Percentiles rank a stretch among this genome's conserved stretches.
phyloP scores from a whole-genome alignment of 1,284 basidiomycete species.

The Chiua sp. region DNA sequence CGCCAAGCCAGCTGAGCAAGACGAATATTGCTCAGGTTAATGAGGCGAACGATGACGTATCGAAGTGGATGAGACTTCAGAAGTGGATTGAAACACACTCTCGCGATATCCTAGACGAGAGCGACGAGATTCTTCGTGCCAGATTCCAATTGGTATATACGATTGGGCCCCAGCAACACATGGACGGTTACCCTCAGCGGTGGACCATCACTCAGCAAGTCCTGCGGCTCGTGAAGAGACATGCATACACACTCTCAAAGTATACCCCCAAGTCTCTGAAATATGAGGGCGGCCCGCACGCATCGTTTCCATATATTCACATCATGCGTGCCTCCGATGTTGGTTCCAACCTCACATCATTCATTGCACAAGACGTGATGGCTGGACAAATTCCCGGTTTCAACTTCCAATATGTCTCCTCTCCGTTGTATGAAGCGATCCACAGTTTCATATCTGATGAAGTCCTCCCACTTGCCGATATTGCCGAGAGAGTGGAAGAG shows the following conservation, averaged over 20 bases:
- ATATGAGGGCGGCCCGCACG: constrained; percentile 1
- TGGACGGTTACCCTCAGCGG: constrained; percentile 50
- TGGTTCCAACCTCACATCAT: constrained; percentile 22
- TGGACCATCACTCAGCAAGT: constrained; percentile 50
- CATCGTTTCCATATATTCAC: constrained; percentile 37
- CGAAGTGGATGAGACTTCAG: too few species aligned
- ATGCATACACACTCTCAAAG: too few species aligned
- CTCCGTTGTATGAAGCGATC: constrained; percentile 15
- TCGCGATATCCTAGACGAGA: constrained; percentile 38
- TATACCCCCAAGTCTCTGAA: constrained; percentile 2
- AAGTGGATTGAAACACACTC: too few species aligned
- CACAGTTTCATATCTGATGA: constrained; percentile 27
- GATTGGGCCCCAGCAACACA: constrained; percentile 40
- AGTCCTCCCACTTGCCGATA: background rate
- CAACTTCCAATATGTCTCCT: constrained; percentile 18
- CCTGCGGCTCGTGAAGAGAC: constrained; percentile 28
- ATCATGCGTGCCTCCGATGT: constrained; percentile 25
- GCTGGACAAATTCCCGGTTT: constrained; percentile 23
- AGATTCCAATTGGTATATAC: constrained; percentile 49
- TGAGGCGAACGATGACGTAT: too few species aligned
- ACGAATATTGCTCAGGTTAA: too few species aligned
- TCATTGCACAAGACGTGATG: constrained; percentile 31
- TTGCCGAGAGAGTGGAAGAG: constrained; percentile 19
- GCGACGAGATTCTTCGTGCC: constrained; percentile 44
- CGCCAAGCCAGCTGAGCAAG: too few species aligned